phyloP scores from a whole-genome alignment of 169 alveolate species.

The Plasmodium vivax region DNA sequence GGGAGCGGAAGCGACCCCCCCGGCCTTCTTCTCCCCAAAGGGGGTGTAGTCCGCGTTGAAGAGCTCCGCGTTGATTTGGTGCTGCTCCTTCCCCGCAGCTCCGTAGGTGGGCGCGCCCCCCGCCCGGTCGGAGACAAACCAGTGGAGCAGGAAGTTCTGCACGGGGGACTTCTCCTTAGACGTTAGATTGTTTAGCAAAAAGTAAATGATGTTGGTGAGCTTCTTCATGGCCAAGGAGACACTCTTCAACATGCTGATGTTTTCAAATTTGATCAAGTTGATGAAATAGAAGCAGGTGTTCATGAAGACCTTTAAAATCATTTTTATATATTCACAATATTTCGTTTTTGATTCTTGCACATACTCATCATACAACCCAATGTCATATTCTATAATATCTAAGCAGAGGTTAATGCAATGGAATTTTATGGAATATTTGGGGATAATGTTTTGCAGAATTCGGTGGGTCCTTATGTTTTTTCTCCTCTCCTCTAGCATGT shows the following conservation, averaged over 20 bases:
- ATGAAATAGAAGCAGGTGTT: conserved; percentile 55
- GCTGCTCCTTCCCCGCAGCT: background rate
- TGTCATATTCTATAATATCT: conserved; percentile 68
- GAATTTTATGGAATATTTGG: conserved; percentile 54
- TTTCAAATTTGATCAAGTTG: conserved; percentile 48
- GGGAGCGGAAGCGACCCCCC: background rate
- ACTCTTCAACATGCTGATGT: conserved; percentile 41
- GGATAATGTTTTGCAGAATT: conserved; percentile 60
- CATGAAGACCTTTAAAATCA: conserved; percentile 51
- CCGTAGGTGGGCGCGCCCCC: too few relatives aligned
- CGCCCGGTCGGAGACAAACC: background rate
- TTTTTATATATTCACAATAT: conserved; percentile 56
- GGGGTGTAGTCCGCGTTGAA: conserved; percentile 31
- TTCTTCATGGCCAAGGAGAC: conserved; percentile 68
- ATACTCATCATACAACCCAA: conserved; percentile 60
- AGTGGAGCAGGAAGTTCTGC: background rate
- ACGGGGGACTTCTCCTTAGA: conserved; percentile 30
- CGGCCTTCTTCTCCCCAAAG: background rate
- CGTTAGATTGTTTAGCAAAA: conserved; percentile 21
- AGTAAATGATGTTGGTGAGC: conserved; percentile 35
- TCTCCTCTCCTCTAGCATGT: background rate
- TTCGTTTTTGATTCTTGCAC: conserved; percentile 61
- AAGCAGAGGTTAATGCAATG: conserved; percentile 64
- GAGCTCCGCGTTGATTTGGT: conserved; percentile 27
- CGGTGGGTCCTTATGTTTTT: conserved; percentile 59